A percentile compares a stretch with the other conserved stretches of the same genome.
These are phyloP conservation scores for Buxus sempervirens DNA, from an alignment of 164 flowering plant genomes.

Conservation along the genomic window DNA sequence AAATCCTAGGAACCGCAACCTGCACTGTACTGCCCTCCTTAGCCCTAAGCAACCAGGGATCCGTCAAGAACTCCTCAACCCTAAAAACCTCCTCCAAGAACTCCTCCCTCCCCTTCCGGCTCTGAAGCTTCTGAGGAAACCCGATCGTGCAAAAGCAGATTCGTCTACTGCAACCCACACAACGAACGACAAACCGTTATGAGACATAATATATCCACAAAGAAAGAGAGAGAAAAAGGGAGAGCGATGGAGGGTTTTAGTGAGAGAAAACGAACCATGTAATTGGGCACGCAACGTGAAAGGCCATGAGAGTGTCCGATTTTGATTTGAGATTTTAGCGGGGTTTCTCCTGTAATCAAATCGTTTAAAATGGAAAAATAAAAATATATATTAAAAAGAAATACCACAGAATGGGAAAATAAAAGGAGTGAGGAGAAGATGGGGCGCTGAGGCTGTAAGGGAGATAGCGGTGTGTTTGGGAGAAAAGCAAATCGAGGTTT, in stretches of 20 bases:
- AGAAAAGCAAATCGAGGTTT: too few relatives aligned
- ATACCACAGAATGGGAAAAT: not conserved
- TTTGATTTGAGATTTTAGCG: slow-evolving; percentile 12
- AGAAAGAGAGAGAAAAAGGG: slow-evolving; percentile 17
- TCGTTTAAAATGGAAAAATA: not conserved
- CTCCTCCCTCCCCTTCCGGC: slow-evolving; percentile 30
- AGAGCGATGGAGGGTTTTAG: slow-evolving; percentile 12
- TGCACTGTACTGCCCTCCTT: slow-evolving; percentile 49
- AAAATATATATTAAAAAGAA: not conserved
- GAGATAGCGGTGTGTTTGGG: too few relatives aligned
- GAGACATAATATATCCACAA: not conserved
- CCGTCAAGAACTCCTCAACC: slow-evolving; percentile 54
- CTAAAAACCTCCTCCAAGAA: slow-evolving; percentile 47
- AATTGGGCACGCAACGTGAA: slow-evolving; percentile 99
- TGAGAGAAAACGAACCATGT: slow-evolving; percentile 60
- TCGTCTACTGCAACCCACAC: slow-evolving; percentile 41
- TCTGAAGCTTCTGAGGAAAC: slow-evolving; percentile 49
- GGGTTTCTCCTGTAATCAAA: slow-evolving; percentile 10
- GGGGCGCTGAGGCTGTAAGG: too few relatives aligned
- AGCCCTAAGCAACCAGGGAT: slow-evolving; percentile 56
- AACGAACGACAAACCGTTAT: not conserved
- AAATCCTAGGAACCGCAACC: slow-evolving; percentile 70
- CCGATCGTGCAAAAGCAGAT: slow-evolving; percentile 84
- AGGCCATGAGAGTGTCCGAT: slow-evolving; percentile 58
- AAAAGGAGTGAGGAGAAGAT: too few relatives aligned